phyloP scores from a whole-genome alignment of 164 flowering plant genomes.

The Tinospora cordifolia region DNA sequence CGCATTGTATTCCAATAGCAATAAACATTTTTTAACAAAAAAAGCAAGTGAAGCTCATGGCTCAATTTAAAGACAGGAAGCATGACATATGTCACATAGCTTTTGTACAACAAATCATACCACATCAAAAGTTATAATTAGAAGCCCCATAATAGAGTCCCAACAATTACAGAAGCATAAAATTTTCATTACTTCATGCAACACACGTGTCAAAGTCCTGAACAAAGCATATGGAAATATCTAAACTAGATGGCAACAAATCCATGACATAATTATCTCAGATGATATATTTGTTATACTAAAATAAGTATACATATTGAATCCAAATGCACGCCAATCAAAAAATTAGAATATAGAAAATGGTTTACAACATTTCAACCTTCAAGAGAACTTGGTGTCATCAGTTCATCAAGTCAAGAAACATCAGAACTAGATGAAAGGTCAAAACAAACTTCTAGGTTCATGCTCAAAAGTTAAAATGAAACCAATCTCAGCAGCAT shows the following conservation, averaged over 20 bases:
- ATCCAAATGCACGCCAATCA: background rate
- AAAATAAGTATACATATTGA: background rate
- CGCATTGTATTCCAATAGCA: background rate
- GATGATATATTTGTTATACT: background rate
- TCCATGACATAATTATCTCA: background rate
- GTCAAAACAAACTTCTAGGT: too few species aligned
- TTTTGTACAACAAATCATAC: background rate
- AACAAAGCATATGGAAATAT: too few species aligned
- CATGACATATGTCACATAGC: background rate
- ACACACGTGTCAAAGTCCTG: too few species aligned
- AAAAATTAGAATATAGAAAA: background rate
- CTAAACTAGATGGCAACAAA: background rate
- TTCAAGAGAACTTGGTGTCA: background rate
- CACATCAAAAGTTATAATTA: background rate
- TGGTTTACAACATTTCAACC: background rate
- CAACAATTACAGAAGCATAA: background rate
- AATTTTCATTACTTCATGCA: too few species aligned
- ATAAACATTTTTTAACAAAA: background rate
- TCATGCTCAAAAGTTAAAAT: too few species aligned
- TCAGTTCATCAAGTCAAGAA: background rate
- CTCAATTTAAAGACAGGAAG: background rate
- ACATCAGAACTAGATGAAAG: too few species aligned
- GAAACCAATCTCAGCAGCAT: too few species aligned
- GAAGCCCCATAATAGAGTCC: background rate
- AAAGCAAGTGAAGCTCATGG: background rate